Conservation (phyloP, 2,329 filamentous ascomycete genomes). For the Alternaria atra region DNA sequence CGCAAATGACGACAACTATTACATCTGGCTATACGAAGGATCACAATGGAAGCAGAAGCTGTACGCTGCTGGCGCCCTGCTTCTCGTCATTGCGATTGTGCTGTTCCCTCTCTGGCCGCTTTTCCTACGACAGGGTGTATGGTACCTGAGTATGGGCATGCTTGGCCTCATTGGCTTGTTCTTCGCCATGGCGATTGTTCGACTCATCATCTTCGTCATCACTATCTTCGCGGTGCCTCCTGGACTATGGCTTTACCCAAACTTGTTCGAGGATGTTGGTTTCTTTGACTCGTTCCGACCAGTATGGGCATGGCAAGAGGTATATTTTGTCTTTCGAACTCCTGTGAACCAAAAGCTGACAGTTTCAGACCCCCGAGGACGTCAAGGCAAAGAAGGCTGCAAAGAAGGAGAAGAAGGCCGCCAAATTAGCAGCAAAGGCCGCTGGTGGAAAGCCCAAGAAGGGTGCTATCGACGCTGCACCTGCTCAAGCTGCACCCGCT, state of each 20-base stretch:
- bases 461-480: slow-evolving; percentile 41
- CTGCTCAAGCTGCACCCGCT: slow-evolving; percentile 27
- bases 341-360: not conserved
- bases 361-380: slow-evolving; percentile 51
- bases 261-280: slow-evolving; percentile 97
- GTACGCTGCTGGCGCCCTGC: slow-evolving; percentile 83
- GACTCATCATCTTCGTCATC: slow-evolving; percentile 90
- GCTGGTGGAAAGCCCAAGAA: slow-evolving; percentile 45
- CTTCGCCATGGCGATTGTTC: slow-evolving; percentile 97
- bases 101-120: slow-evolving; percentile 97
- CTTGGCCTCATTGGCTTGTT: slow-evolving; percentile 89
- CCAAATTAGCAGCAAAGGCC: slow-evolving; percentile 43
- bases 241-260: slow-evolving; percentile 97
- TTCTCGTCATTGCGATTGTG: slow-evolving; percentile 85
- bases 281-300: slow-evolving; percentile 98
- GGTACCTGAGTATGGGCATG: slow-evolving; percentile 96
- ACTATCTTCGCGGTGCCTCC: slow-evolving; percentile 87
- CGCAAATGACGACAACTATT: slow-evolving; percentile 85
- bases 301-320: slow-evolving; percentile 98
- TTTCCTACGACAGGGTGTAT: slow-evolving; percentile 88
- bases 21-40: slow-evolving; percentile 95
- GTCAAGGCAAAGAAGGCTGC: slow-evolving; percentile 56
- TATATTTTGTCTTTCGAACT: slow-evolving; percentile 49
- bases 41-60: slow-evolving; percentile 93
- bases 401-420: slow-evolving; percentile 51